Conservation (phyloP, 768 basidiomycete species). For the Coprinopsis strossmayeri region DNA sequence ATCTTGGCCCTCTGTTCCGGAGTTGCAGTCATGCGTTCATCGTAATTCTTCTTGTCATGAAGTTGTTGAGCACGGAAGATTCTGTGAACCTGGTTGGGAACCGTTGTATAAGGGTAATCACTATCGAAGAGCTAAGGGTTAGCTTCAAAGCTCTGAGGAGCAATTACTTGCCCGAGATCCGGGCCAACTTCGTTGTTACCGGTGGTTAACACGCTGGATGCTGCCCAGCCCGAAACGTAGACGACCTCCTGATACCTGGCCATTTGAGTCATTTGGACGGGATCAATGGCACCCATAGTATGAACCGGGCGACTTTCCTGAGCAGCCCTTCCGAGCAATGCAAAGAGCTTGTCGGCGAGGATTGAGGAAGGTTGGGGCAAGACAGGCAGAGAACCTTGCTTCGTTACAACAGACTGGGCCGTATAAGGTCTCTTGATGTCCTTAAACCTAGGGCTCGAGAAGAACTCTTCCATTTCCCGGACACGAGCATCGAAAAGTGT, state of each 20-base stretch:
- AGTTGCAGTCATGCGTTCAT: constrained; percentile 67
- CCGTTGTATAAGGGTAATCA: constrained; percentile 94
- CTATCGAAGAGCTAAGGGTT: constrained; percentile 26
- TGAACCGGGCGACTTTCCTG: constrained; percentile 66
- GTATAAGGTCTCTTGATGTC: constrained; percentile 75
- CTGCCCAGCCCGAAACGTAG: constrained; percentile 92
- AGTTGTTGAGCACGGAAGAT: constrained; percentile 88
- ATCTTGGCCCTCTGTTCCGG: constrained; percentile 60
- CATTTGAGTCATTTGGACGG: constrained; percentile 94
- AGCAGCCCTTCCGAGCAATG: constrained; percentile 55
- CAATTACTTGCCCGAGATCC: constrained; percentile 71
- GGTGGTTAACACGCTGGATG: constrained; percentile 80
- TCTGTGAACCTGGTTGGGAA: constrained; percentile 92
- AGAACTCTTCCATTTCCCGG: constrained; percentile 66
- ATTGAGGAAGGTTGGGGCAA: constrained; percentile 68
- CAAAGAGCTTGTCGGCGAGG: constrained; percentile 84
- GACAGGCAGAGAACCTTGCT: constrained; percentile 83
- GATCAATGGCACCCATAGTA: constrained; percentile 92
- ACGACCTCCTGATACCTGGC: constrained; percentile 79
- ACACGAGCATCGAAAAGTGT: constrained; percentile 55
- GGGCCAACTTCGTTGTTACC: constrained; percentile 90
- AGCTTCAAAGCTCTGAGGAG: not conserved
- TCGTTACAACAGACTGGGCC: constrained; percentile 72
- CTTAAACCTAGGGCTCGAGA: constrained; percentile 66
- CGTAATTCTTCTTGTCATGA: constrained; percentile 91